Base-by-base conservation (phyloP, 2,329 filamentous ascomycete species). In the Paraphaeosphaeria minitans region DNA sequence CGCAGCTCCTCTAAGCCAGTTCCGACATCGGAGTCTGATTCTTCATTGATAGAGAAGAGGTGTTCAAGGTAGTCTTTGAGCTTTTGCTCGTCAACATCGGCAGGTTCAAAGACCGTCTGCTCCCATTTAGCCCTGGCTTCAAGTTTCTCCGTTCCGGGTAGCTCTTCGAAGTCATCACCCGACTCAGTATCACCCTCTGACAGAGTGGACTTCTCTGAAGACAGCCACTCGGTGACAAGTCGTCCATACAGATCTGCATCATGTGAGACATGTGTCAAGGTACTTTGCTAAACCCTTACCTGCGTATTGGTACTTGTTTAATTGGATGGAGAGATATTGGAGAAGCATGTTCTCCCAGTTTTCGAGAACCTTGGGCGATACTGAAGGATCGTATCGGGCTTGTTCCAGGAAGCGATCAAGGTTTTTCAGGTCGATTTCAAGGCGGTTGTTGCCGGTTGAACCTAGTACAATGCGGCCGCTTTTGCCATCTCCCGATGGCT, bases 391-490 rank as follows among this genome's bases (percentile, higher is more conserved):
- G 41, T 75, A 73, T 12, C 64, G 68, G 22, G 72, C 72, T 54
- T 77, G 75, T 24, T 72, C 71, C 1, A 78, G 64, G 45, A 77
- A 77, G 21, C 72, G 68, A 46, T 74, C 69, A 14, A 76, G 58
- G 16, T 76, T 76, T 35, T 67, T 68, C 13, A 74, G 57, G 31
- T 75, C 67, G 2, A 61, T 71, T 45, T 71, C 69, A 12, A 74
- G 66, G 16, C 53, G 62, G 9, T 14, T 5, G n/a, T 72, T 70
- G 14, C 57, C 48, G 6, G 63, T 67, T 33, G 62, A 60, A 19
- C 65, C 65, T 29, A 50, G 59, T 10, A 69, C 56, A n/a, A 73
- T 65, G 21, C 57, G 63, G 27, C 64, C 64, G 43, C 22, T 56
- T 50, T n/a, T 60, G 51, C 24, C 56, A 50, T 8, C 53, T 8